These are phyloP conservation scores for Pestalotiopsis sp. DNA, from an alignment of 2,329 filamentous ascomycete genomes.

Conservation along the genomic window DNA sequence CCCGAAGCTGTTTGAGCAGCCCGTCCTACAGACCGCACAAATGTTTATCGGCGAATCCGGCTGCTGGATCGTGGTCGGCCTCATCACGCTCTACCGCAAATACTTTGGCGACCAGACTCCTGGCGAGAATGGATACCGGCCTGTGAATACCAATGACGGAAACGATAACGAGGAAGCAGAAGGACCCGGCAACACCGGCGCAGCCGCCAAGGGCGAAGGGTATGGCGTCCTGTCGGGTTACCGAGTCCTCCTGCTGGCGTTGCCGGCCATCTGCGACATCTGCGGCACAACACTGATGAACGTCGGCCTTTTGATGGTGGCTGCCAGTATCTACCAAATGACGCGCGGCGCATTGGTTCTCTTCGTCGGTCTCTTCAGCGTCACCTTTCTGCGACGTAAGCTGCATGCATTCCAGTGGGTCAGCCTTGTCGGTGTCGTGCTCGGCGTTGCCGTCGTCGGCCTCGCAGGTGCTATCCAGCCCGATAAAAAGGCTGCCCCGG, in stretches of 20 bases:
- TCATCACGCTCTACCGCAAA: slow-evolving; percentile 66
- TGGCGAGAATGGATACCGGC: slow-evolving; percentile 62
- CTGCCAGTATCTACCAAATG: slow-evolving; percentile 98
- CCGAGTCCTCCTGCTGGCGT: slow-evolving; percentile 73
- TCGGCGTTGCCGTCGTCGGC: slow-evolving; percentile 87
- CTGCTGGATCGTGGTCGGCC: slow-evolving; percentile 87
- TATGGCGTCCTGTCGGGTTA: slow-evolving; percentile 68
- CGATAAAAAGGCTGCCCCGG: slow-evolving; percentile 48
- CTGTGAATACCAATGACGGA: slow-evolving; percentile 55
- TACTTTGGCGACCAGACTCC: slow-evolving; percentile 47
- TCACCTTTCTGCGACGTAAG: slow-evolving; percentile 80
- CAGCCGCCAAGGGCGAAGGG: slow-evolving; percentile 24
- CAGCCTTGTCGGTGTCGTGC: slow-evolving; percentile 81
- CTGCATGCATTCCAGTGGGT: slow-evolving; percentile 91
- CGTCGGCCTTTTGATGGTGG: slow-evolving; percentile 88
- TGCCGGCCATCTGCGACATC: slow-evolving; percentile 93
- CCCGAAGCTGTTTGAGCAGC: slow-evolving; percentile 82
- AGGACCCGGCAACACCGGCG: slow-evolving; percentile 46
- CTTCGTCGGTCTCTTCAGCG: slow-evolving; percentile 94
- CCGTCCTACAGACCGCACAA: slow-evolving; percentile 92
- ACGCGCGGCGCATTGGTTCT: slow-evolving; percentile 91
- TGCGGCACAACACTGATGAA: slow-evolving; percentile 97
- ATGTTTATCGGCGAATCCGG: slow-evolving; percentile 98
- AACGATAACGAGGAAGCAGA: slow-evolving; percentile 45
- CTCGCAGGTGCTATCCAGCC: slow-evolving; percentile 83